Evolutionary conservation across 2,329 filamentous ascomycete species (phyloP), one percentile per base, ranked within the genome.

Genomic region (Colletotrichum sp.): DNA sequence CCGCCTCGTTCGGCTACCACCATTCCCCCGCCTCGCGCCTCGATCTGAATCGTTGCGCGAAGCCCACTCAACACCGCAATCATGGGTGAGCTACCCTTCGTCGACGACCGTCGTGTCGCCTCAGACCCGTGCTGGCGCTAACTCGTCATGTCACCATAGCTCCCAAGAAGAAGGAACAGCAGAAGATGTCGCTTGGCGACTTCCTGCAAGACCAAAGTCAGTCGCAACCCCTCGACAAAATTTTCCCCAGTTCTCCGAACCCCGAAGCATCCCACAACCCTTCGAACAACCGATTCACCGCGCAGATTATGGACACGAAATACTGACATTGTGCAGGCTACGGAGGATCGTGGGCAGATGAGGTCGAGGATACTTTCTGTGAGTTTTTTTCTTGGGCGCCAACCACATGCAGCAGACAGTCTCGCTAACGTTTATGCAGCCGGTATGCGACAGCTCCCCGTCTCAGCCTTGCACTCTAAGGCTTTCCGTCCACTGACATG

Each of bases 151-250:
- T 70, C 77, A 77, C 69, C 84, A 77, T 83, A 98, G 96, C 94
- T 91, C 96, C 96, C 80, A 95, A 96, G 86, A 98, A 98, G 90
- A 94, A 95, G 90, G 94, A 98, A 88, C 91, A 92, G 87, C 94
- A 98, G 93, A 99, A 98, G 91, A 96, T 99, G 94, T 95, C 95
- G 90, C 93, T 99, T 85, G 95, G 95, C 90, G 95, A 95, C 88
- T 99, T 99, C 92, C 92, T 99, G 90, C 91, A 91, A 84, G 95
- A 98, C 87, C 92, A 95, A 87, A 93, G 96, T 98, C 91, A 87
- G 95, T 90, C 71, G 71, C 72, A 82, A 81, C 80, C 79, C 78
- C 77, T 76, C 79, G 43, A 64, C 48, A 16, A 32, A 57, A 26
- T 66, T 32, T 18, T 26, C 24, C 26, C 66, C 34, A 58, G 60